Base-by-base conservation (phyloP, 805 yeast species). In the Kluyveromyces lactis region DNA sequence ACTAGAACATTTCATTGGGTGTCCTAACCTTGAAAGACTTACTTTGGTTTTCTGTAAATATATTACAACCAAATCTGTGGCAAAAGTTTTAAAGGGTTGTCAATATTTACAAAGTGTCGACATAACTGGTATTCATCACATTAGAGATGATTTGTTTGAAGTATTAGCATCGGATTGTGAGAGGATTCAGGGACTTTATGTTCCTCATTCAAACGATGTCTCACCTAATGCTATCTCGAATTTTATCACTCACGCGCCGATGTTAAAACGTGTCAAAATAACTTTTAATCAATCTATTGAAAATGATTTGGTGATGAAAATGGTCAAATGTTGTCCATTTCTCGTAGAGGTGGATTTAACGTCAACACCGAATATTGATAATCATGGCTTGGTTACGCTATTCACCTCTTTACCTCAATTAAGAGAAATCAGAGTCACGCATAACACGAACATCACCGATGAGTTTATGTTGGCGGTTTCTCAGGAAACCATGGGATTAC, bases 281-380 rank as follows among this genome's bases (percentile, higher is more conserved):
- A 79, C 87, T 42, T 83, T 82, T 41, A 82, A 86, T 55, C 64
- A 64, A 27, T 69, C 70, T 41, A 72, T 90, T 42, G 73, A 79
- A 35, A 92, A 85, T 58, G 72, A 63, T 8, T 69, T 81, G 9
- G 68, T 89, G 4, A 52, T 66, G 30, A 69, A 71, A 17, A 67
- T 87, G 60, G 79, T 82, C 39, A 66, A 67, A n/a, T 73, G 73
- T 55, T 90, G 97, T 59, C 81, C 81, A 31, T 70, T 79, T 41
- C 67, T 90, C 36, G 94, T 89, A 13, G 98, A 90, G 61, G 81
- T 92, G 38, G 97, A 90, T 62, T 69, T 90, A 36, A 89, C 86
- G 48, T 80, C 79, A 33, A 83, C 95, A 61, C 74, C 80, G n/a
- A 69, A 73, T 45, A 75, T 89, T 27, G 73, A 83, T 11, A 84